Conservation (phyloP, 306 rosid species). For the Acacia crassicarpa region DNA sequence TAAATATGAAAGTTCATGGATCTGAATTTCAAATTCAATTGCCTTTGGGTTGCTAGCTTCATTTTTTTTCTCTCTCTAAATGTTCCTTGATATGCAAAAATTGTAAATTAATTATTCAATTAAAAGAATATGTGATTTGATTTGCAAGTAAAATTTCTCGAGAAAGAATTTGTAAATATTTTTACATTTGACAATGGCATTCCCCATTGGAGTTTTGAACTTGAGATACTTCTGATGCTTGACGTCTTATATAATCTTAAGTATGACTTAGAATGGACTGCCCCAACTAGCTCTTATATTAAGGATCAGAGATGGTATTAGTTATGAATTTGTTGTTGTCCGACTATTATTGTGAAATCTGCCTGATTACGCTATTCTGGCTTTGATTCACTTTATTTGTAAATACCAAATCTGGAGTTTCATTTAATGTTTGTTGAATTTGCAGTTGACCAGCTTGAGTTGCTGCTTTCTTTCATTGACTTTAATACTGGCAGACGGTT, state of each 20-base stretch:
- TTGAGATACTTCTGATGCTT: not conserved
- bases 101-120: not conserved
- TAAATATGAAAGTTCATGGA: not conserved
- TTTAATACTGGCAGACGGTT: conserved; percentile 53
- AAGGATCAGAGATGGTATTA: not conserved
- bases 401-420: conserved; percentile 3
- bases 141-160: not conserved
- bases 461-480: conserved; percentile 69
- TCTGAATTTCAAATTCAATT: not conserved
- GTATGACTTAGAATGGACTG: not conserved
- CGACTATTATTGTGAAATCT: conserved; percentile 4
- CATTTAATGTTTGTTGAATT: conserved; percentile 36
- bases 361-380: not conserved
- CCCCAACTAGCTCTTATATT: too few species aligned
- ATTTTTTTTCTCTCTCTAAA: not conserved
- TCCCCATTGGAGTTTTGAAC: not conserved
- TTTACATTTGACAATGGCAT: not conserved
- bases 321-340: not conserved
- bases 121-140: not conserved
- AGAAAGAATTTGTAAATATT: not conserved
- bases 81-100: not conserved
- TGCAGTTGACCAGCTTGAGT: conserved; percentile 70
- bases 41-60: not conserved
- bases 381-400: not conserved
- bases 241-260: not conserved